Conservation (phyloP, 2,329 filamentous ascomycete species). For the Parastagonospora nodorum region DNA sequence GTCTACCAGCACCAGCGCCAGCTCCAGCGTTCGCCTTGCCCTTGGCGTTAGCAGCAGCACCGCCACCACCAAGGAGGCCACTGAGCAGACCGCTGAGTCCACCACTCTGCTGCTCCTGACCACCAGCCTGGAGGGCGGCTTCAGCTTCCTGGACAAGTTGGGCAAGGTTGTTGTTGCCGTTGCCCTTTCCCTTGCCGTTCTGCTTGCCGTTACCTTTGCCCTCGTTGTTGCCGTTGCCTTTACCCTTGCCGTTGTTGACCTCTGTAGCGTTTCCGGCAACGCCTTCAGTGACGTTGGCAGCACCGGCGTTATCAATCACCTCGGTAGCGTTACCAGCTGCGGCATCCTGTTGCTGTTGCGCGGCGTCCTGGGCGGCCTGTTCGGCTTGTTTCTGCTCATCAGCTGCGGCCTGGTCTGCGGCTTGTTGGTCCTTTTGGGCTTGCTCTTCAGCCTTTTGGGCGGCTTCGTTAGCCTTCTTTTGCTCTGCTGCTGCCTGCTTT, state of each 20-base stretch:
- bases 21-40: neutral
- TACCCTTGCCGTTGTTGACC: constrained; percentile 15
- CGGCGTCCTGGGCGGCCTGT: neutral
- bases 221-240: constrained; percentile 9
- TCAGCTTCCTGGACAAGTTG: constrained; percentile 11
- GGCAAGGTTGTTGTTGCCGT: neutral
- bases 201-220: constrained; percentile 16
- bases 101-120: constrained; percentile 11
- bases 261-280: constrained; percentile 9
- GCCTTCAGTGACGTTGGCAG: constrained; percentile 8
- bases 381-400: constrained; percentile 1
- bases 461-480: neutral
- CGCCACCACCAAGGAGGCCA: neutral
- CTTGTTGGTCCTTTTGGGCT: neutral
- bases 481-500: neutral
- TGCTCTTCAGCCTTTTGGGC: constrained; percentile 4
- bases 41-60: neutral
- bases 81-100: constrained; percentile 9
- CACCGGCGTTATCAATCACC: constrained; percentile 2
- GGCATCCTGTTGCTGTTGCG: constrained; percentile 8
- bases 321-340: constrained; percentile 18
- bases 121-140: constrained; percentile 10
- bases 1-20: neutral
- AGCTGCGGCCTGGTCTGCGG: neutral
- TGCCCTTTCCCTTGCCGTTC: constrained; percentile 11